Evolutionary conservation across 1,284 basidiomycete genomes (phyloP).

Genomic region (Heterobasidion annosum): DNA sequence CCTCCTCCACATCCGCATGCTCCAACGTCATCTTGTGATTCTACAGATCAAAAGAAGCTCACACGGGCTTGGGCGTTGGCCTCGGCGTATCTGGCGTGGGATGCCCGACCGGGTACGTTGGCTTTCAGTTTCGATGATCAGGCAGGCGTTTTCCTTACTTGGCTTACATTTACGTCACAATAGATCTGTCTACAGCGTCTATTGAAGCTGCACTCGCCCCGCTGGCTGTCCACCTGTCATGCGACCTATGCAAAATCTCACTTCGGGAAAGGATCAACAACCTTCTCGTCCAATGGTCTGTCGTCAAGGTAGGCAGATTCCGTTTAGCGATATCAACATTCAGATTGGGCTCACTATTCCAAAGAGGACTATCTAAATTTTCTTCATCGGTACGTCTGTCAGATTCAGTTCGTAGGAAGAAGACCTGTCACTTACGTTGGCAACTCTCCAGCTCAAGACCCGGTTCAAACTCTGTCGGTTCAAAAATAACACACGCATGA

Average conservation of each 20-base stretch:
- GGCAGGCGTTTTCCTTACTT: background rate
- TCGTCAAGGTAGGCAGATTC: slow-evolving; percentile 49
- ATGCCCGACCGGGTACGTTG: slow-evolving; percentile 23
- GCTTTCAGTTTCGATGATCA: background rate
- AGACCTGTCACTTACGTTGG: no score
- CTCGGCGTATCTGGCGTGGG: slow-evolving; percentile 25
- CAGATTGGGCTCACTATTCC: background rate
- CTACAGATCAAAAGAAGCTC: slow-evolving; percentile 18
- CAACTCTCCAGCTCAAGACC: no score
- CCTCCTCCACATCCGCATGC: slow-evolving; percentile 23
- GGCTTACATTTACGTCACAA: background rate
- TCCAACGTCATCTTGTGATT: slow-evolving; percentile 18
- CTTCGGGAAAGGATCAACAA: slow-evolving; percentile 59
- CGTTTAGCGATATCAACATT: background rate
- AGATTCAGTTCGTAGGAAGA: no score
- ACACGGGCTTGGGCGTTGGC: slow-evolving; percentile 26
- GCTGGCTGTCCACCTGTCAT: slow-evolving; percentile 22
- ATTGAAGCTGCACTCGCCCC: slow-evolving; percentile 26
- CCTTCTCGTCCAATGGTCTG: slow-evolving; percentile 66
- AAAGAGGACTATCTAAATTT: background rate
- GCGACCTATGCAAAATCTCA: slow-evolving; percentile 45
- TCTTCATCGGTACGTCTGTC: background rate
- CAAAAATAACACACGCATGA: background rate
- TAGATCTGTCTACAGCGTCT: slow-evolving; percentile 24
- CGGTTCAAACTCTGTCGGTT: background rate